Base-by-base conservation (phyloP, 805 yeast species). In the Zygosaccharomyces bisporus region DNA sequence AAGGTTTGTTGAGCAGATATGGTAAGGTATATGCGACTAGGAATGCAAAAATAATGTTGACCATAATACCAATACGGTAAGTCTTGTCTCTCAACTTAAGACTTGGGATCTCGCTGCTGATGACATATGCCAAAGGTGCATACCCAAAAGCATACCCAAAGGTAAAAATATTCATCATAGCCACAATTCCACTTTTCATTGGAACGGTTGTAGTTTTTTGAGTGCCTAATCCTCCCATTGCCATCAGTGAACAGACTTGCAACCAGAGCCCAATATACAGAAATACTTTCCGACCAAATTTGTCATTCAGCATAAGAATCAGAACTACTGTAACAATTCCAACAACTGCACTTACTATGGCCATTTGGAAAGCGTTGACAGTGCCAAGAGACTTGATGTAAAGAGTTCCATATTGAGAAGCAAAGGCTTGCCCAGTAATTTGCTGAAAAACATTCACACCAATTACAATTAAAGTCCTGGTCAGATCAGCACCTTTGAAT, bases 401-500 rank as follows among this genome's bases (percentile, higher is more conserved):
- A 8, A 41, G 33, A 30, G 44, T 41, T 12, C 44, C 44, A 25
- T 41, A 41, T 25, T 41, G 39, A 7, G 44, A 41, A 14, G 44
- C 25, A 41, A 41, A 41, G 14, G 44, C 44, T 30, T 41, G 44
- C n/a, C 44, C 44, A 20, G 44, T 41, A 33, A 41, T 31, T 13
- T 41, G 44, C 44, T 41, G 44, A 18, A 41, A 41, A 13, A 34
- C 19, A 20, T 41, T 41, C 27, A 27, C 27, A 3, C 16, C 24
- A 32, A 41, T 34, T n/a, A 41, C 44, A n/a, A 41, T 41, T 9
- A 41, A 13, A 18, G 44, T 41, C 16, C 44, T 32, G 5, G 10
- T 41, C 20, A 16, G 13, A 21, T 41, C 35, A 20, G 39, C 32
- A 6, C 39, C 39, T 13, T 33, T 32, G 17, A 41, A 33, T 13